Evolutionary conservation across 2,329 filamentous ascomycete genomes (phyloP), one percentile per base, ranked within the genome.

Genomic region (Beauveria medogensis): DNA sequence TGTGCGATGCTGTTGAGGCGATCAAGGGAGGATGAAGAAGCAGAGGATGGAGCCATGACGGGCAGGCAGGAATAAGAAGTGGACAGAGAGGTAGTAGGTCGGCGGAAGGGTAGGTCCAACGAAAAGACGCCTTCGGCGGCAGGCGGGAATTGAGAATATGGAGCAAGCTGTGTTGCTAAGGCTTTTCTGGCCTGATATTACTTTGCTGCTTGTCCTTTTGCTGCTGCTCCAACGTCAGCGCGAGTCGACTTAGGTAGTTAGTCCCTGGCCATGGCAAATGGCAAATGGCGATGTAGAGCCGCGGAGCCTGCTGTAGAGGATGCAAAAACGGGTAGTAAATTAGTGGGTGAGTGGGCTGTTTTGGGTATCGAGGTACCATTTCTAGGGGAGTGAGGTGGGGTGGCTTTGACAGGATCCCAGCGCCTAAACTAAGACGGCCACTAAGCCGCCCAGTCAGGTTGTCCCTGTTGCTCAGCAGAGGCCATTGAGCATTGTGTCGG

Each of bases 1-100:
- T 78, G 80, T 68, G 82, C 80, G 69, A 91, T 82, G 69, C 79
- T 86, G 68, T 82, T 79, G 63, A 87, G 75, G 73, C 84, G 77
- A 67, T 78, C 76, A 64, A 81, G 77, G 62, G 78, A 75, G 61
- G 78, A 74, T 63, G 79, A 75, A 59, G 80, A 75, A 64, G 75
- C 75, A 64, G 61, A 68, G 53, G 65, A 65, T 40, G 67, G 55
- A 40, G 63, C 60, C 63, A 65, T 65, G 63, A 48, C 59, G 47
- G 44, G 46, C 16, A 50, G 44, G 37, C 46, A 43, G 44, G 37
- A 51, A 37, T 54, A 51, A 24, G 26, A n/a, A 24, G 46, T 44
- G 18, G 44, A 43, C 18, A 34, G n/a, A 16, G 7, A 46, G 40
- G 24, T 43, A 22, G 22, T 22, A n/a, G 46, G 22, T 26, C 24